phyloP scores from a whole-genome alignment of 2,329 filamentous ascomycete genomes.

The Ambrosiella cleistominuta region DNA sequence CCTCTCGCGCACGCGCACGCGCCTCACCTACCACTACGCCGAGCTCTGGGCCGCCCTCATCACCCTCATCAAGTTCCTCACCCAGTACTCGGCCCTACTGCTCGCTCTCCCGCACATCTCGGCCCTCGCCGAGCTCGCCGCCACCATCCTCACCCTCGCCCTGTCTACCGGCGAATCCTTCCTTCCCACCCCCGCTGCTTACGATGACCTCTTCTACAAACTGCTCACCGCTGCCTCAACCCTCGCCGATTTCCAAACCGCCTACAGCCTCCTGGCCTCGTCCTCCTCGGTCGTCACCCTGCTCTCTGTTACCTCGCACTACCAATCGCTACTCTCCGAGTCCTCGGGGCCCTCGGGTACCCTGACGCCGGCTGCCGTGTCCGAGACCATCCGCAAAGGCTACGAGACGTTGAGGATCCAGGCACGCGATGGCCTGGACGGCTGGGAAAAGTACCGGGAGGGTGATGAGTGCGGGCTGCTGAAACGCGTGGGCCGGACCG shows the following conservation, averaged over 20 bases:
- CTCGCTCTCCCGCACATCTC: conserved; percentile 51
- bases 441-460: conserved; percentile 75
- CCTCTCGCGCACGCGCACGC: conserved; percentile 63
- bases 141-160: conserved; percentile 68
- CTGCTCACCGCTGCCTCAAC: conserved; percentile 80
- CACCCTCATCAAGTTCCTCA: conserved; percentile 75
- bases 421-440: conserved; percentile 68
- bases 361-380: conserved; percentile 68
- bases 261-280: conserved; percentile 41
- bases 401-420: conserved; percentile 91
- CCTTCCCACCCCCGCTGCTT: conserved; percentile 67
- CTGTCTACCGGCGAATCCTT: conserved; percentile 81
- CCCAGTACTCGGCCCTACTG: conserved; percentile 67
- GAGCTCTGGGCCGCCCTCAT: conserved; percentile 84
- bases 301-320: conserved; percentile 68
- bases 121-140: conserved; percentile 56
- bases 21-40: conserved; percentile 81
- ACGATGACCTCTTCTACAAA: conserved; percentile 98
- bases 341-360: conserved; percentile 17
- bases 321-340: conserved; percentile 61
- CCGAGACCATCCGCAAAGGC: conserved; percentile 83
- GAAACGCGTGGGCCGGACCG: conserved; percentile 72
- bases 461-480: conserved; percentile 66
- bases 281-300: conserved; percentile 63
- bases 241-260: conserved; percentile 63